Evolutionary conservation across 129 eudicot genomes (phyloP).

Genomic region (Kitagawia praeruptora): DNA sequence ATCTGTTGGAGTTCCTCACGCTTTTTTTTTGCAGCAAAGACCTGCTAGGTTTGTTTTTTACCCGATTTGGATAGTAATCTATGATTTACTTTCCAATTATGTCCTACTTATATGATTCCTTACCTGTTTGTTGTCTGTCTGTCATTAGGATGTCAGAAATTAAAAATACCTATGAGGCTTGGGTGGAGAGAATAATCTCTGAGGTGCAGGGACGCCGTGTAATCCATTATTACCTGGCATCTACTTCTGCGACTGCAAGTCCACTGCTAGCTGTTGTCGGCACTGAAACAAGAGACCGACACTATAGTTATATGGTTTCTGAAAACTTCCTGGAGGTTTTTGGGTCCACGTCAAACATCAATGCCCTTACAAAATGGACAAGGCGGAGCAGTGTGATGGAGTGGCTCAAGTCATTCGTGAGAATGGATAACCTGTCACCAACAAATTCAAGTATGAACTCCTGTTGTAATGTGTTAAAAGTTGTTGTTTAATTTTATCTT

Average conservation of each 20-base stretch:
- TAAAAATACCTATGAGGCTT: too few species aligned
- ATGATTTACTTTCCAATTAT: too few species aligned
- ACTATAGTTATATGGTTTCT: slow-evolving; percentile 1
- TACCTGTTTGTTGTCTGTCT: too few species aligned
- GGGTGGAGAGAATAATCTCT: too few species aligned
- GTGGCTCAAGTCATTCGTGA: slow-evolving; percentile 26
- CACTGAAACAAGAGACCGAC: slow-evolving; percentile 27
- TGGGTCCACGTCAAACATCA: slow-evolving; percentile 5
- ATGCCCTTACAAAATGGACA: slow-evolving; percentile 16
- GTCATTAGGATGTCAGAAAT: too few species aligned
- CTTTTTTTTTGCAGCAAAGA: too few species aligned
- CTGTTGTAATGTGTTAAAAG: neutral
- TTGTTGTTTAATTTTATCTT: slow-evolving; percentile 1
- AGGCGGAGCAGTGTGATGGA: slow-evolving; percentile 23
- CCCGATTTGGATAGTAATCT: too few species aligned
- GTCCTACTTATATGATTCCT: too few species aligned
- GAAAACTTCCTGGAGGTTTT: slow-evolving; percentile 22
- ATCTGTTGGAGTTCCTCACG: too few species aligned
- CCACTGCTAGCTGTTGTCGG: slow-evolving; percentile 38
- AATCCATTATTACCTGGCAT: slow-evolving; percentile 24
- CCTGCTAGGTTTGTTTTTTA: too few species aligned
- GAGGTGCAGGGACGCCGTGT: slow-evolving; percentile 7
- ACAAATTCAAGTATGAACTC: slow-evolving; percentile 20
- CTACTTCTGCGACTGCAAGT: slow-evolving; percentile 14
- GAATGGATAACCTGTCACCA: slow-evolving; percentile 3